These are phyloP conservation scores for Claviceps maximensis DNA, from an alignment of 2,329 filamentous ascomycete species.

Conservation along the genomic window DNA sequence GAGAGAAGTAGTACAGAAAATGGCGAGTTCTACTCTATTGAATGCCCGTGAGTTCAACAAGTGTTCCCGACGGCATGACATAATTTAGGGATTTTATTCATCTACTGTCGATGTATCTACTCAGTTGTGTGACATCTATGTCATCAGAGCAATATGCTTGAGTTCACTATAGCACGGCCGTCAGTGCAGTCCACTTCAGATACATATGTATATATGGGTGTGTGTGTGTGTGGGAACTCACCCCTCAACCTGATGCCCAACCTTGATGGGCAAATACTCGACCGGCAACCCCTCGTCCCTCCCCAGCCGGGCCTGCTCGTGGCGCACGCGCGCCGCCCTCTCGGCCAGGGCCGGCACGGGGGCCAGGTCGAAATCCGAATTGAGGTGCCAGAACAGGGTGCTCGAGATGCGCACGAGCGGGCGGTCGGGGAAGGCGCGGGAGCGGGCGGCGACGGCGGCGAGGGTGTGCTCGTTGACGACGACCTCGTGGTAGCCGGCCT, in stretches of 20 bases:
- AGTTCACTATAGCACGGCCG: slow-evolving; percentile 25
- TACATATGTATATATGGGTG: too few relatives aligned
- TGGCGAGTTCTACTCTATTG: too few relatives aligned
- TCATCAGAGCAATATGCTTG: slow-evolving; percentile 40
- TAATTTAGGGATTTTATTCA: not conserved
- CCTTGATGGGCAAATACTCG: slow-evolving; percentile 40
- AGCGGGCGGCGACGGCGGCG: slow-evolving; percentile 30
- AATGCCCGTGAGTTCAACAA: too few relatives aligned
- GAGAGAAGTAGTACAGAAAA: too few relatives aligned
- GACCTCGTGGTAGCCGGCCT: slow-evolving; percentile 50
- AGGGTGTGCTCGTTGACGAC: slow-evolving; percentile 42
- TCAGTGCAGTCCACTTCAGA: too few relatives aligned
- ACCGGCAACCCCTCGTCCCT: slow-evolving; percentile 39
- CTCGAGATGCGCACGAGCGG: slow-evolving; percentile 45
- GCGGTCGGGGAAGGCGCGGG: slow-evolving; percentile 28
- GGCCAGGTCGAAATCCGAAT: slow-evolving; percentile 40
- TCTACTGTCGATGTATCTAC: not conserved
- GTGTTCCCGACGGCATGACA: too few relatives aligned
- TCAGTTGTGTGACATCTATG: slow-evolving; percentile 13
- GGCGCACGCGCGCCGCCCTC: slow-evolving; percentile 30
- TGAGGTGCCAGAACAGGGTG: slow-evolving; percentile 48
- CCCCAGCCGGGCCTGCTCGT: slow-evolving; percentile 33
- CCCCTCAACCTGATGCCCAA: slow-evolving; percentile 45
- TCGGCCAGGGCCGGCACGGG: slow-evolving; percentile 36
- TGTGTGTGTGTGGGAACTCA: slow-evolving; percentile 18